Conservation (phyloP, 2,329 filamentous ascomycete genomes). For the Aureobasidium uvarum region DNA sequence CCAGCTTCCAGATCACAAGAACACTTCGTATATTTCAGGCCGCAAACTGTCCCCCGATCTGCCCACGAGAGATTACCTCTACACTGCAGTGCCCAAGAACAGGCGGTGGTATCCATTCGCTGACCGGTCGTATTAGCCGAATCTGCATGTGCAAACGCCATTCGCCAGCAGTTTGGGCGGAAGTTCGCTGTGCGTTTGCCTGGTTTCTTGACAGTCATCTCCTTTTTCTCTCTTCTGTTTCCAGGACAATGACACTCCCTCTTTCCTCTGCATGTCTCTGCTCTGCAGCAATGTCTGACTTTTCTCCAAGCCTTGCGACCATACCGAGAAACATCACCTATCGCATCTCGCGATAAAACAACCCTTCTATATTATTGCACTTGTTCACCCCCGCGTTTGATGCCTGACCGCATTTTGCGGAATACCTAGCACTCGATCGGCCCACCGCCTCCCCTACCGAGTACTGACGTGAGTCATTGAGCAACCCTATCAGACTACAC, state of each 20-base stretch:
- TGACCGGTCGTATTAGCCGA: conserved; percentile 26
- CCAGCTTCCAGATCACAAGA: conserved; percentile 12
- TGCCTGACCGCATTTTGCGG: conserved; percentile 13
- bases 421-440: conserved; percentile 9
- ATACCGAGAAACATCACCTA: background rate
- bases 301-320: conserved; percentile 13
- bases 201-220: conserved; percentile 24
- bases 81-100: conserved; percentile 2
- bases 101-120: background rate
- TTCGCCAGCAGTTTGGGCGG: conserved; percentile 26
- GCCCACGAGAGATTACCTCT: background rate
- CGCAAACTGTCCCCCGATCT: background rate
- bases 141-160: conserved; percentile 27
- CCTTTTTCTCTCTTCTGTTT: background rate
- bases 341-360: conserved; percentile 3
- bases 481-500: background rate
- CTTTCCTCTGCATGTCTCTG: conserved; percentile 22
- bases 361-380: background rate
- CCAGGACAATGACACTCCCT: conserved; percentile 8
- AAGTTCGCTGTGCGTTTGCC: conserved; percentile 26
- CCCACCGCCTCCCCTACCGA: conserved; percentile 17
- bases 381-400: conserved; percentile 21
- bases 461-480: conserved; percentile 15
- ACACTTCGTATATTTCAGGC: background rate
- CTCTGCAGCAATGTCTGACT: conserved; percentile 24